Evolutionary conservation across 257 asterid species (phyloP).

Genomic region (Nicotiana obtusifolia): DNA sequence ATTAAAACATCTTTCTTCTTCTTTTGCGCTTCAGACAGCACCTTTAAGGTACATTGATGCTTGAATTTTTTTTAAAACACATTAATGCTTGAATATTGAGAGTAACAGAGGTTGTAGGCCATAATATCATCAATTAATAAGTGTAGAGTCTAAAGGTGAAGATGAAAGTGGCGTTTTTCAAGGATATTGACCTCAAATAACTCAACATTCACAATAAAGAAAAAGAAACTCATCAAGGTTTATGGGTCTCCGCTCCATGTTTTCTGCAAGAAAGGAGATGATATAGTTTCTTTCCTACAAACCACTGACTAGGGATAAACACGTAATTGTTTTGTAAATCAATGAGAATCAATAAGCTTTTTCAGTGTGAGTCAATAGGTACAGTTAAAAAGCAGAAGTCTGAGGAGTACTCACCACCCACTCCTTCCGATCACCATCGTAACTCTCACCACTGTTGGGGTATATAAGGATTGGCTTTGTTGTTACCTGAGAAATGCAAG

Average conservation of each 20-base stretch:
- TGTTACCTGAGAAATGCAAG: conserved; percentile 44
- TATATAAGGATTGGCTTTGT: conserved; percentile 71
- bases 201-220: not conserved
- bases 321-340: not conserved
- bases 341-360: not conserved
- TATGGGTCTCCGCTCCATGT: not conserved
- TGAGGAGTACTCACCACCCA: conserved; percentile 69
- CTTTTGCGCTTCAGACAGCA: not conserved
- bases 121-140: not conserved
- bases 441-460: conserved; percentile 89
- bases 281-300: not conserved
- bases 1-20: not conserved
- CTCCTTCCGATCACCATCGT: conserved; percentile 54
- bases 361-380: not conserved
- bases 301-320: not conserved
- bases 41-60: not conserved
- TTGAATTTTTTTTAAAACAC: not conserved
- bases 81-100: not conserved
- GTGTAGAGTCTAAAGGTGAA: not conserved
- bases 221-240: not conserved
- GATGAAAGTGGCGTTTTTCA: not conserved
- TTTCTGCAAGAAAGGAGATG: not conserved
- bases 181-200: not conserved
- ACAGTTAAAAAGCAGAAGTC: not conserved
- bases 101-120: not conserved